Evolutionary conservation across 1,284 basidiomycete species (phyloP), one percentile per base, ranked within the genome.

Genomic region (Schizopora paradoxa): DNA sequence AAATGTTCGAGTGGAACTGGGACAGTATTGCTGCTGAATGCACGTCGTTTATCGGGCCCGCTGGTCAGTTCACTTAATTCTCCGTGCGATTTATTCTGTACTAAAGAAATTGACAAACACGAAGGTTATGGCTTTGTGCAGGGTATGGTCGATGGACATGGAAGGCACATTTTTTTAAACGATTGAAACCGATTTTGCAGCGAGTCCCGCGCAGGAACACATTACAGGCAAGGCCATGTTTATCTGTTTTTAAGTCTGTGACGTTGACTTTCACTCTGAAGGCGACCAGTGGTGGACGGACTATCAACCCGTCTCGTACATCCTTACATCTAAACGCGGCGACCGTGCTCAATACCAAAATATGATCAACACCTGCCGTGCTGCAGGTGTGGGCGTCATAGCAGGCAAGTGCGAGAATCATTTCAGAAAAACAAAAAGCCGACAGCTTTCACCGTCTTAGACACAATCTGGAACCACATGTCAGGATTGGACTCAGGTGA

Each of bases 401-500:
- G 69, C 69, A 39, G 77, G 79, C 80, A 48, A 43, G 66, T 58
- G 16, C 19, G 13, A n/a, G 19, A 23, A 6, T 25, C 18, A 8
- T 11, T 5, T 18, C 16, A 18, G 41, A 45, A 6, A 31, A 21
- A 5, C 22, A 29, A n/a, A 34, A 14, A n/a, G 43, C 28, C 21
- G 18, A 43, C n/a, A 38, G 38, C 33, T 45, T 6, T n/a, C n/a
- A 32, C 19, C 31, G 23, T 31, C 11, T 45, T 11, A 79, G 79
- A 83, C 55, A 77, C 77, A 0, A 61, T 85, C 33, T 75, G 73
- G 60, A 85, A 85, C 58, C 81, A 84, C 56, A 83, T 82, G 79
- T 56, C 77, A 4, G 77, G 72, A 1, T 39, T 58, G 1, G 68
- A 61, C 48, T 57, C 48, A 23, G 54, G 54, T 51, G 18, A 14